Conservation (phyloP, 768 basidiomycete species). For the Vararia minispora region DNA sequence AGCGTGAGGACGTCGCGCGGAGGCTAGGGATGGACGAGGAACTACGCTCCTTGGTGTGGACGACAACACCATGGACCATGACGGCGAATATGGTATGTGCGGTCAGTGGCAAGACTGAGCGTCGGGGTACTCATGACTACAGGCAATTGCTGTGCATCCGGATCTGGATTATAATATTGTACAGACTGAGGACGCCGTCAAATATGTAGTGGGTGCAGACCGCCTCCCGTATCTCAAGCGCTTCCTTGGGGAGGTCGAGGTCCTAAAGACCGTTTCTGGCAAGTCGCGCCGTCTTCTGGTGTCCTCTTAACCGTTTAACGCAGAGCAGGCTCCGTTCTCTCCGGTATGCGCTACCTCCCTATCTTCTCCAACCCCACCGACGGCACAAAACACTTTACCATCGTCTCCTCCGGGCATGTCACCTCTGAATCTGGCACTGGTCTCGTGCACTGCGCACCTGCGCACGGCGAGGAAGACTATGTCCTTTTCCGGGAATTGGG, state of each 20-base stretch:
- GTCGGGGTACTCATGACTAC: slow-evolving; percentile 2
- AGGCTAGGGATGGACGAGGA: slow-evolving; percentile 21
- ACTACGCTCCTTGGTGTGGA: slow-evolving; percentile 76
- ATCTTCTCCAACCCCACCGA: slow-evolving; percentile 36
- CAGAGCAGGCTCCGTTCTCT: slow-evolving; percentile 40
- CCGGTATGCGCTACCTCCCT: slow-evolving; percentile 47
- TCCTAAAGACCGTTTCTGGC: slow-evolving; percentile 18
- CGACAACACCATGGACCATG: slow-evolving; percentile 95
- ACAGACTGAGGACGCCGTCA: slow-evolving; percentile 10
- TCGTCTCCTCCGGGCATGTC: slow-evolving; percentile 70
- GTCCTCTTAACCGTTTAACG: too few relatives aligned
- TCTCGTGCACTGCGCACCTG: slow-evolving; percentile 91
- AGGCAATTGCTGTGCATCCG: slow-evolving; percentile 85
- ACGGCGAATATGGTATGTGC: slow-evolving; percentile 82
- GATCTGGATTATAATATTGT: slow-evolving; percentile 59
- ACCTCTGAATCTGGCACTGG: slow-evolving; percentile 87
- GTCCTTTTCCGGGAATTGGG: slow-evolving; percentile 51
- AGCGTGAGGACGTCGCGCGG: slow-evolving; percentile 22
- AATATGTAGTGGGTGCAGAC: slow-evolving; percentile 26
- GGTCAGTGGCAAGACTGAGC: slow-evolving; percentile 1
- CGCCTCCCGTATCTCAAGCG: slow-evolving; percentile 21
- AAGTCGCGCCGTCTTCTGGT: not conserved
- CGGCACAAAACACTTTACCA: slow-evolving; percentile 14
- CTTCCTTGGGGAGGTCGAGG: slow-evolving; percentile 19
- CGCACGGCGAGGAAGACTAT: slow-evolving; percentile 92